Evolutionary conservation across 208 protist species (phyloP), one percentile per base, ranked within the genome.

Genomic region (Leishmania gerbilli): DNA sequence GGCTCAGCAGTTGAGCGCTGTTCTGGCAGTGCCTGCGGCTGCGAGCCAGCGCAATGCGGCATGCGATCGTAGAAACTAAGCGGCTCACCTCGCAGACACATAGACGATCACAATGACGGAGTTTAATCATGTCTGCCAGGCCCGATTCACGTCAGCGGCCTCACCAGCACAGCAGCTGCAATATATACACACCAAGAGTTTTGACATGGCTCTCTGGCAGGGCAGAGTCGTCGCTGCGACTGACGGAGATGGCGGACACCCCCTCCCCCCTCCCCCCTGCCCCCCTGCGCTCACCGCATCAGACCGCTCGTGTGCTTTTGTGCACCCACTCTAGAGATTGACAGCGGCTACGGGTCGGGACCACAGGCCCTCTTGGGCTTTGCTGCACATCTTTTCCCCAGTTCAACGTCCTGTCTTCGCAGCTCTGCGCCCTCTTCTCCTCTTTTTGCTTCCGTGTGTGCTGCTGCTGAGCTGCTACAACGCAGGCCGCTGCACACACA

Each of bases 1-100:
- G 13, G 27, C 37, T 77, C 74, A 65, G 49, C 56, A 77, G 74
- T 53, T 76, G 37, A n/a, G 51, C 31, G 37, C 42, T 42, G 34
- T 62, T 37, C 24, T 76, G 3, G 24, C 34, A 7, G 8, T 15
- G 31, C 27, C 69, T 74, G 42, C 21, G 45, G 69, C 21, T 55
- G 69, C 47, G 27, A 34, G 69, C 3, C 69, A 55, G 47, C 19
- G 47, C 69, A 51, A 21, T 19, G 24, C 45, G 40, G 45, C 27
- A 74, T 62, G 34, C 4, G 37, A 3, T 74, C 15, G 31, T 69
- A 0, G 40, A 76, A 55, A 7, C 45, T 53, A 7, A 45, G 27
- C 11, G 3, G 11, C 17, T 55, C 27, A 21, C 45, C 40, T 53
- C 45, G 21, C 40, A 37, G 3, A 53, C 37, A 45, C 40, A 13